Conservation (phyloP, 2,329 filamentous ascomycete species). For the Neonectria coccinea region DNA sequence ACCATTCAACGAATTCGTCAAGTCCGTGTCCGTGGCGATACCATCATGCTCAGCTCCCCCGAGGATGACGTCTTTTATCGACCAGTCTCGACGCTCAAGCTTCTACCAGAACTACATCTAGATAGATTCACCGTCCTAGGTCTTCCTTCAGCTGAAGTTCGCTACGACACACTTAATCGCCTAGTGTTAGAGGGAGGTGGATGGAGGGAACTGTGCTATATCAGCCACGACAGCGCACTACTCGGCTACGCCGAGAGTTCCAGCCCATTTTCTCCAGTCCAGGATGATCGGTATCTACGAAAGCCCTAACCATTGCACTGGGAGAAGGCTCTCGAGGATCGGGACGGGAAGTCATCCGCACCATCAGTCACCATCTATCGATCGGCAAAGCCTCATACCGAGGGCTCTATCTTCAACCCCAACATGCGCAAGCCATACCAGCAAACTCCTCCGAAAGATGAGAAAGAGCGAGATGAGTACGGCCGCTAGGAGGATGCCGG, state of each 20-base stretch:
- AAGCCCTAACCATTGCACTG: conserved; percentile 25
- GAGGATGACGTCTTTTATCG: neutral
- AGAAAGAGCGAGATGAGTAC: neutral
- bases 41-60: neutral
- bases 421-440: conserved; percentile 4
- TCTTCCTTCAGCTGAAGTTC: neutral
- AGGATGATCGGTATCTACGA: conserved; percentile 12
- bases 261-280: neutral
- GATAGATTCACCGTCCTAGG: conserved; percentile 26
- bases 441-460: neutral
- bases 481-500: neutral
- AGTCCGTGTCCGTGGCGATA: conserved; percentile 5
- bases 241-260: conserved; percentile 9
- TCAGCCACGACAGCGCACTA: conserved; percentile 13
- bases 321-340: conserved; percentile 7
- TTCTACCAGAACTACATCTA: conserved; percentile 25
- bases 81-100: conserved; percentile 9
- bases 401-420: neutral
- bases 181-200: conserved; percentile 19
- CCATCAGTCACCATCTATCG: conserved; percentile 28
- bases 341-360: conserved; percentile 11
- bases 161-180: conserved; percentile 17
- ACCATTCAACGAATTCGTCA: conserved; percentile 20
- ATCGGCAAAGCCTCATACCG: neutral
- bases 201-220: conserved; percentile 30